phyloP scores from a whole-genome alignment of 2,329 filamentous ascomycete species.

The Amesomyces nigricolor region DNA sequence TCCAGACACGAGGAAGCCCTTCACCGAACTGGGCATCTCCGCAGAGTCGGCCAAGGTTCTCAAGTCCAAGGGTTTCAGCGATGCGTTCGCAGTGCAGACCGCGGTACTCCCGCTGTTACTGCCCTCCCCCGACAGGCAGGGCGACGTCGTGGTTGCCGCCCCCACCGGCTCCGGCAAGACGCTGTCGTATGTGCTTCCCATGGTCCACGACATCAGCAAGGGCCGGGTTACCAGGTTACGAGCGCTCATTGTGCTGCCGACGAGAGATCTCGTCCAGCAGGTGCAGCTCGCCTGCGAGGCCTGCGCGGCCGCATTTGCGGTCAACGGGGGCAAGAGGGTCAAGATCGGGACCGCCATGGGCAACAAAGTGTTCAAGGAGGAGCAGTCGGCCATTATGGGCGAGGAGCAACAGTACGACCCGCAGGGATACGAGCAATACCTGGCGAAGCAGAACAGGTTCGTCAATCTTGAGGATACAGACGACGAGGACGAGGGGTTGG shows the following conservation, averaged over 20 bases:
- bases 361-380: slow-evolving; percentile 65
- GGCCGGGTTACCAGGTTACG: slow-evolving; percentile 61
- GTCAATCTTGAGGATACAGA: slow-evolving; percentile 43
- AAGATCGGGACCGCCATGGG: slow-evolving; percentile 79
- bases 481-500: slow-evolving; percentile 38
- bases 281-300: slow-evolving; percentile 72
- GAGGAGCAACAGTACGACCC: slow-evolving; percentile 58
- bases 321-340: slow-evolving; percentile 56
- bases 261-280: slow-evolving; percentile 82
- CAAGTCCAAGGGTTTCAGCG: slow-evolving; percentile 59
- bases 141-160: slow-evolving; percentile 84
- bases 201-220: slow-evolving; percentile 69
- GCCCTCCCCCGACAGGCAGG: slow-evolving; percentile 55
- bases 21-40: slow-evolving; percentile 58
- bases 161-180: slow-evolving; percentile 96
- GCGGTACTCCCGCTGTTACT: slow-evolving; percentile 75
- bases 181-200: slow-evolving; percentile 79
- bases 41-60: slow-evolving; percentile 57
- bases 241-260: slow-evolving; percentile 82
- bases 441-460: slow-evolving; percentile 34
- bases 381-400: slow-evolving; percentile 47
- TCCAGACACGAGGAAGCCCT: slow-evolving; percentile 53
- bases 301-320: slow-evolving; percentile 59
- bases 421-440: slow-evolving; percentile 42
- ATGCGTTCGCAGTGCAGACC: slow-evolving; percentile 75